A percentile compares a stretch with the other conserved stretches of the same genome.
Evolutionary conservation across 2,329 filamentous ascomycete genomes (phyloP).

Genomic region (Fusarium austroafricanum): DNA sequence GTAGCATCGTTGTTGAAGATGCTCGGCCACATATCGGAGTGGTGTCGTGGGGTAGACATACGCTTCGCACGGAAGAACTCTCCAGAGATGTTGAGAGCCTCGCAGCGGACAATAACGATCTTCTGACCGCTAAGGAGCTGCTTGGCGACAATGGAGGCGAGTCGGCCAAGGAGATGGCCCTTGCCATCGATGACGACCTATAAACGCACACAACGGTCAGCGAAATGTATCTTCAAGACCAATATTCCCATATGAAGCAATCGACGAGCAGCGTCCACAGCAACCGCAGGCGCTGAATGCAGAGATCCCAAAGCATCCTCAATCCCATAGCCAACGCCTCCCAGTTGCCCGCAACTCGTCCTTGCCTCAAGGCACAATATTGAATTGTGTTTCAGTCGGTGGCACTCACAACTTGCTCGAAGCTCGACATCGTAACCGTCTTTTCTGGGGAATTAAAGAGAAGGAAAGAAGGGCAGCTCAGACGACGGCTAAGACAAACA

Average conservation of each 20-base stretch:
- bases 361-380: slow-evolving; percentile 34
- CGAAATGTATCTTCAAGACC: slow-evolving; percentile 30
- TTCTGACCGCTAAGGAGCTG: slow-evolving; percentile 99
- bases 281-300: slow-evolving; percentile 6
- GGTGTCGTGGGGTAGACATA: slow-evolving; percentile 69
- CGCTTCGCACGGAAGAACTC: slow-evolving; percentile 99
- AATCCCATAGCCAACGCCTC: slow-evolving; percentile 35
- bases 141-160: slow-evolving; percentile 98
- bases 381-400: slow-evolving; percentile 33
- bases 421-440: slow-evolving; percentile 71
- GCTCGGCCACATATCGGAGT: slow-evolving; percentile 35
- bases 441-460: slow-evolving; percentile 48
- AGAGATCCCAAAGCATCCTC: slow-evolving; percentile 28
- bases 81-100: slow-evolving; percentile 99
- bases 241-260: slow-evolving; percentile 37
- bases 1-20: slow-evolving; percentile 21
- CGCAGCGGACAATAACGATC: slow-evolving; percentile 98
- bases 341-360: slow-evolving; percentile 25
- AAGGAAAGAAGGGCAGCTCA: slow-evolving; percentile 52
- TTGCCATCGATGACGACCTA: slow-evolving; percentile 99
- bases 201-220: slow-evolving; percentile 43
- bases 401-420: slow-evolving; percentile 76
- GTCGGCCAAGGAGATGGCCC: slow-evolving; percentile 99
- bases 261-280: slow-evolving; percentile 22
- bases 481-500: slow-evolving; percentile 50